Evolutionary conservation across 2,329 filamentous ascomycete species (phyloP), one percentile per base, ranked within the genome.

Genomic region (Knufia petricola): DNA sequence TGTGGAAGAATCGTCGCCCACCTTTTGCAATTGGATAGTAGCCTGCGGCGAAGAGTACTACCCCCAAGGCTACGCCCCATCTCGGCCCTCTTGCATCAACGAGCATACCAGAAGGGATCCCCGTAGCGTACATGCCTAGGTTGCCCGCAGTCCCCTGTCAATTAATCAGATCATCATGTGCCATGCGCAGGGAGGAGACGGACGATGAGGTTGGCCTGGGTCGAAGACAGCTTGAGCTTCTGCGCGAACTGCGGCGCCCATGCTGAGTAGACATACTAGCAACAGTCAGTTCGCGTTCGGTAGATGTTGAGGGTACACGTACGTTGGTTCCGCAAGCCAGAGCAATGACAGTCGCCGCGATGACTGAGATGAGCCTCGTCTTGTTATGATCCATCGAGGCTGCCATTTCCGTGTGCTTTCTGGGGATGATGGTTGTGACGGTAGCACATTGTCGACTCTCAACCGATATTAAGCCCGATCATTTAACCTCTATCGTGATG

Each of bases 211-310:
- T 98, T 96, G 67, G 81, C 88, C 66, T 95, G 77, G 2, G 90
- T 96, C n/a, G 92, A 84, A 12, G 88, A 88, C 52, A 96, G 78
- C 63, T 84, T 81, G 59, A 98, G 74, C 58, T 79, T 82, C 61
- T 94, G 82, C 43, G 89, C 88, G 63, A 95, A 95, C 68, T 95
- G 89, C 17, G 92, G 92, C 12, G 87, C 88, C 89, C 92, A 98
- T 67, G 90, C 90, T 48, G 88, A 95, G 69, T 95, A 98, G 63
- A 89, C 90, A 78, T 98, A 96, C 87, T 95, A 62, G n/a, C 43
- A 45, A 13, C 30, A 44, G 52, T 65, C 50, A 71, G 61, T 42
- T 20, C 24, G 12, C 32, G 13, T 8, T 8, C 10, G 3, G 12
- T 2, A 24, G 31, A 4, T 28, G n/a, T 15, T 13, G 13, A n/a